These are phyloP conservation scores for Craspedostauros australis DNA, from an alignment of 108 stramenopile species.

Conservation along the genomic window DNA sequence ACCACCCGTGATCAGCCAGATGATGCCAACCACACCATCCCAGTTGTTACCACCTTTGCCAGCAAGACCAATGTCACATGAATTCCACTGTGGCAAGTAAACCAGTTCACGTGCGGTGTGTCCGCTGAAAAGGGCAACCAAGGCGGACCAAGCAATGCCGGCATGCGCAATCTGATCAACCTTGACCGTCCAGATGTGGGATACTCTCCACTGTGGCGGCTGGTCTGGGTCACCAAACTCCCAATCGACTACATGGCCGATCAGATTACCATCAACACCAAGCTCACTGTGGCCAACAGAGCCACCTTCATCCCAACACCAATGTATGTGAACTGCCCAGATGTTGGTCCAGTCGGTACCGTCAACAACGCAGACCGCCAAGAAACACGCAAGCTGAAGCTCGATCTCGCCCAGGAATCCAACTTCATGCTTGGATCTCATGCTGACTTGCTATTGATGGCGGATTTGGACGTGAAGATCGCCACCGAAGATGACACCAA, in stretches of 20 bases:
- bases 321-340: conserved; percentile 22
- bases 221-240: conserved; percentile 14
- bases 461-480: not conserved
- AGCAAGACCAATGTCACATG: not conserved
- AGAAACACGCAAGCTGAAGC: too few relatives aligned
- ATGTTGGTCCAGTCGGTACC: conserved; percentile 18
- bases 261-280: conserved; percentile 2
- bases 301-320: conserved; percentile 7
- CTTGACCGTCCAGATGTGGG: conserved; percentile 14
- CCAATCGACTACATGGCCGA: conserved; percentile 23
- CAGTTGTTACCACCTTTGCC: conserved; percentile 8
- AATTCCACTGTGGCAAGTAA: conserved; percentile 25
- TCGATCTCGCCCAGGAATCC: too few relatives aligned
- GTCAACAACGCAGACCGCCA: too few relatives aligned
- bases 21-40: conserved; percentile 3
- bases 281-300: conserved; percentile 7
- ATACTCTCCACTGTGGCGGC: conserved; percentile 24
- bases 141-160: conserved; percentile 15
- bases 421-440: conserved; percentile 17
- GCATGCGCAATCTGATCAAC: conserved; percentile 19
- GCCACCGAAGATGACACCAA: conserved; percentile 5
- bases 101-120: conserved; percentile 13
- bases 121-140: not conserved
- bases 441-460: conserved; percentile 2
- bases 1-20: not conserved